Conservation (phyloP, 2,329 filamentous ascomycete genomes). For the Aspergillus ustus region DNA sequence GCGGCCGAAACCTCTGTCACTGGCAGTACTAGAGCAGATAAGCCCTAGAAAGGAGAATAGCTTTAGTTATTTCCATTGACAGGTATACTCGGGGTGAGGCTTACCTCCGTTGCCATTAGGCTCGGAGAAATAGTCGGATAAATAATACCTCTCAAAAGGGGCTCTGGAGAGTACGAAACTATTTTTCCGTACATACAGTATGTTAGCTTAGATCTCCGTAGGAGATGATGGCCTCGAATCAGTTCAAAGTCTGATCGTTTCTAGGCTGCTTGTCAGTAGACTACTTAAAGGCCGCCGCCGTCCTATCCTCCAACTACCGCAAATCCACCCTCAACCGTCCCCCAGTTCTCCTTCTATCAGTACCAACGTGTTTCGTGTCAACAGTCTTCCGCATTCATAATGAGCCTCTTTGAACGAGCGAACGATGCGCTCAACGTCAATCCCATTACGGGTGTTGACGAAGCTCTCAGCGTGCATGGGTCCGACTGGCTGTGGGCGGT, state of each 20-base stretch:
- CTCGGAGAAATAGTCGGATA: background rate
- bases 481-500: conserved; percentile 63
- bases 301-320: background rate
- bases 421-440: conserved; percentile 57
- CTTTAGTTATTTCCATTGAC: too few species aligned
- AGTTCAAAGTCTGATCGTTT: background rate
- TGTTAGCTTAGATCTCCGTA: too few species aligned
- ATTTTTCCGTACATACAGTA: too few species aligned
- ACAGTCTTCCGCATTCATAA: background rate
- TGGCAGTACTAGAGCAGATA: too few species aligned
- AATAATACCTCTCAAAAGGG: background rate
- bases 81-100: too few species aligned
- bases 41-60: too few species aligned
- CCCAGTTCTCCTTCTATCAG: too few species aligned
- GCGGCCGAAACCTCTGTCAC: too few species aligned
- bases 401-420: conserved; percentile 24
- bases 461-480: conserved; percentile 50
- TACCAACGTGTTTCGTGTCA: background rate
- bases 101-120: background rate
- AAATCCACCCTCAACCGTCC: background rate
- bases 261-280: background rate
- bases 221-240: background rate
- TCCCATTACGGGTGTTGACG: conserved; percentile 46
- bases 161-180: too few species aligned
- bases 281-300: background rate